Evolutionary conservation across 768 basidiomycete species (phyloP), one percentile per base, ranked within the genome.

Genomic region (Xerocomellus amylosporus): DNA sequence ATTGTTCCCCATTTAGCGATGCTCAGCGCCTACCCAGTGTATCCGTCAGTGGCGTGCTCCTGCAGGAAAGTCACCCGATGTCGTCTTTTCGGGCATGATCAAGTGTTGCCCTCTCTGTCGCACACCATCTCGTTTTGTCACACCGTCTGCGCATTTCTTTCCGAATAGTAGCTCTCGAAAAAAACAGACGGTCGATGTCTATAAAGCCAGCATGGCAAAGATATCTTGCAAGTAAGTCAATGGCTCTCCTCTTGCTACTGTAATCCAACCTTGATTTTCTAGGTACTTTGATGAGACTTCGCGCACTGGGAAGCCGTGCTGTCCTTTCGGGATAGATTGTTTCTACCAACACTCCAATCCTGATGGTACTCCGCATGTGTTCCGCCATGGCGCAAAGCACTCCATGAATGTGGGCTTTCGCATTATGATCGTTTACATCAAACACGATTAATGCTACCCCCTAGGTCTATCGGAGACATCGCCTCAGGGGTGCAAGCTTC

Each of bases 81-180:
- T 81, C 7, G 66, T 81, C 22, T 69, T 73, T 36, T 83, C 85
- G 6, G 81, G 79, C 20, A 83, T 79, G 49, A 85, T 79, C 58
- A 91, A 91, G 74, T 83, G 79, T 41, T 93, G 90, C 63, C 90
- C 90, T 0, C 83, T 88, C 73, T 92, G 90, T 64, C 85, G 90
- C 31, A 67, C 77, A 3, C 63, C 76, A 5, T 87, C 88, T 39
- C 79, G 77, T 45, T 90, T 86, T 56, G 81, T 90, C 31, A 86
- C 81, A 12, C 90, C 90, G 0, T 89, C 88, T 3, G 85, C 84
- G n/a, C 74, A 75, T 42, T 90, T 84, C 69, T 85, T 77, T 65
- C 77, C 77, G 15, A 76, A 81, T 3, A 81, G 75, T 4, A 73
- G 81, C 51, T 69, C 77, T 10, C 77, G 76, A 49, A 91, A 88